Conservation (phyloP, 495 filamentous ascomycete species). For the Polyplosphaeria fusca region DNA sequence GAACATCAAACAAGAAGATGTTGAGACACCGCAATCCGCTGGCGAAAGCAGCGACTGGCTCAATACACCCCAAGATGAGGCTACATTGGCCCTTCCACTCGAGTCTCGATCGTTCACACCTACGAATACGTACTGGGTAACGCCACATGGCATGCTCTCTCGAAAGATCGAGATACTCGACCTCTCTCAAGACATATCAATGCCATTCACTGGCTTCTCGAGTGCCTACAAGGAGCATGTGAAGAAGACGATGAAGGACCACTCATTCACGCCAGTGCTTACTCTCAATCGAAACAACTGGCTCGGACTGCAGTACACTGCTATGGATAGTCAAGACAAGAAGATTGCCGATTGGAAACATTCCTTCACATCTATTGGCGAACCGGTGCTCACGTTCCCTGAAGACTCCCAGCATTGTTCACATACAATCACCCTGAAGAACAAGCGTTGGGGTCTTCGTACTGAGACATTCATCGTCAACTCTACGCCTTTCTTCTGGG, state of each 20-base stretch:
- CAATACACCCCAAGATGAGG: constrained; percentile 6
- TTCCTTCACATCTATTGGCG: constrained; percentile 21
- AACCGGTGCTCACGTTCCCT: constrained; percentile 23
- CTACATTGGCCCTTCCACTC: constrained; percentile 3
- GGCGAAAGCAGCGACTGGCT: constrained; percentile 2
- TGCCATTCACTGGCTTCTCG: constrained; percentile 16
- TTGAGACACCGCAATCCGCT: background rate
- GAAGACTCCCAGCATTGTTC: constrained; percentile 10
- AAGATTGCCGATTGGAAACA: constrained; percentile 26
- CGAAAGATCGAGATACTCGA: constrained; percentile 25
- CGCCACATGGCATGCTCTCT: constrained; percentile 23
- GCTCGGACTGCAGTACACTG: constrained; percentile 14
- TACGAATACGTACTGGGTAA: constrained; percentile 27
- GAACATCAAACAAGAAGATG: background rate
- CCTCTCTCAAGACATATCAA: constrained; percentile 12
- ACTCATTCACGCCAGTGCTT: constrained; percentile 10
- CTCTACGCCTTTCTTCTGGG: constrained; percentile 14
- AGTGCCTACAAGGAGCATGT: constrained; percentile 15
- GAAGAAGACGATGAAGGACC: constrained; percentile 15
- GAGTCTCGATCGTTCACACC: constrained; percentile 12
- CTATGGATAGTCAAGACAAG: background rate
- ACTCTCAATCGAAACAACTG: constrained; percentile 7
- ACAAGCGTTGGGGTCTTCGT: constrained; percentile 22
- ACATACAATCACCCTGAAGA: constrained; percentile 14
- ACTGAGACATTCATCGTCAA: constrained; percentile 20